Base-by-base conservation (phyloP, 257 asterid species). In the Paraleonurus japonicus region DNA sequence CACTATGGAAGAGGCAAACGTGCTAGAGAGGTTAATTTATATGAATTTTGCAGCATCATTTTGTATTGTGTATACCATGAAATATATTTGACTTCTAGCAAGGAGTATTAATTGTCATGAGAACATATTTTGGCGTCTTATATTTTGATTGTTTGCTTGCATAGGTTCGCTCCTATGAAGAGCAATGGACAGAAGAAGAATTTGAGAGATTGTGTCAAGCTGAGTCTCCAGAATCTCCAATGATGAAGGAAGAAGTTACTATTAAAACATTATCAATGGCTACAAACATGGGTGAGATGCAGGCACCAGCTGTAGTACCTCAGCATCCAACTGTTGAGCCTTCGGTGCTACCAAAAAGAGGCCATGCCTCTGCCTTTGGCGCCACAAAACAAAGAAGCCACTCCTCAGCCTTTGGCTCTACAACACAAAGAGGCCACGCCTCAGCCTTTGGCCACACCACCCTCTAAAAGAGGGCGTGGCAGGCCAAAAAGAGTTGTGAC, bases 1-100 rank as follows among this genome's bases (percentile, higher is more conserved):
- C 96, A 88, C 2, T 95, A 95, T 83, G 99, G 99, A 82, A 89
- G 99, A 80, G 99, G 99, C 70, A 95, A 95, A 85, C 87, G 99
- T 82, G 89, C 97, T 27, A 85, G 98, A 79, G 99, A 95, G 99
- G 99, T 95, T 61, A 16, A 86, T 77, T 80, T 64, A 45, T 61
- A 61, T 73, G 72, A 37, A 15, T 76, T 68, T 69, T 70, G 8
- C 51, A 70, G 20, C 61, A 45, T 35, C 51, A 59, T 72, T 22
- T 69, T 48, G 15, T 67, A 2, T 1, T 47, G 45, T 63, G 45
- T 27, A 64, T 65, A 28, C 71, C 16, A 4, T 45, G 20, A 7
- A 62, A 47, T 22, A 24, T 4, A 74, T 55, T 35, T 63, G 37
- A 57, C 69, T 26, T 66, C 61, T 64, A 43, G 35, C 53, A 35